phyloP scores from a whole-genome alignment of 2,329 filamentous ascomycete species.

The Annulohypoxylon truncatum region DNA sequence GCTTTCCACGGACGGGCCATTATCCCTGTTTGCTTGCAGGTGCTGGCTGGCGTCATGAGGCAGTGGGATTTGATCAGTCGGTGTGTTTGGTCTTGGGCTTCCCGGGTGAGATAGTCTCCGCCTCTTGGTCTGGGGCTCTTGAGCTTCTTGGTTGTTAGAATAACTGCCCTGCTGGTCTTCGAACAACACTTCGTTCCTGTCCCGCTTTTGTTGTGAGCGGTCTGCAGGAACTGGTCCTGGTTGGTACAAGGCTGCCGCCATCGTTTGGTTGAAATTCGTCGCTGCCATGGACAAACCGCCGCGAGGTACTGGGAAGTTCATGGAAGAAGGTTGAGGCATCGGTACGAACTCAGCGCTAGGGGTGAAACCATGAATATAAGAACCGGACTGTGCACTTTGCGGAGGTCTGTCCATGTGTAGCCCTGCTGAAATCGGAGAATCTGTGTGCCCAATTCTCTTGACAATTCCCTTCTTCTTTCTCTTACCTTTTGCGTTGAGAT shows the following conservation, averaged over 20 bases:
- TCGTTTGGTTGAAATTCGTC: background rate
- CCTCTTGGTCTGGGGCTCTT: conserved; percentile 6
- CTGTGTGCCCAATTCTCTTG: background rate
- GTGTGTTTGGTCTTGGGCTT: background rate
- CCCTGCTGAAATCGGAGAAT: background rate
- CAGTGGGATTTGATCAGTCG: background rate
- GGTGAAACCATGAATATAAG: background rate
- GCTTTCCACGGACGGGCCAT: background rate
- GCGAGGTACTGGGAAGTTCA: background rate
- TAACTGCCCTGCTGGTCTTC: background rate
- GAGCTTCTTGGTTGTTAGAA: background rate
- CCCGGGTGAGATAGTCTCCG: background rate
- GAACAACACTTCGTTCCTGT: background rate
- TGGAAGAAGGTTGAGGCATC: background rate
- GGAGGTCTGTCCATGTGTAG: background rate
- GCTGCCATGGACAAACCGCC: background rate
- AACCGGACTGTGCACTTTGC: background rate
- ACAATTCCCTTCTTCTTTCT: background rate
- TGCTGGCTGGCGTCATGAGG: background rate
- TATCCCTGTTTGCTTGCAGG: background rate
- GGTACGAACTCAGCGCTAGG: background rate
- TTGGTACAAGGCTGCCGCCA: background rate
- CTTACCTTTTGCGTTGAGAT: background rate
- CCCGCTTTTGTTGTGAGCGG: conserved; percentile 16
- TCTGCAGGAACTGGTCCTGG: background rate